Evolutionary conservation across 805 yeast genomes (phyloP).

Genomic region (Nakazawaea populi): DNA sequence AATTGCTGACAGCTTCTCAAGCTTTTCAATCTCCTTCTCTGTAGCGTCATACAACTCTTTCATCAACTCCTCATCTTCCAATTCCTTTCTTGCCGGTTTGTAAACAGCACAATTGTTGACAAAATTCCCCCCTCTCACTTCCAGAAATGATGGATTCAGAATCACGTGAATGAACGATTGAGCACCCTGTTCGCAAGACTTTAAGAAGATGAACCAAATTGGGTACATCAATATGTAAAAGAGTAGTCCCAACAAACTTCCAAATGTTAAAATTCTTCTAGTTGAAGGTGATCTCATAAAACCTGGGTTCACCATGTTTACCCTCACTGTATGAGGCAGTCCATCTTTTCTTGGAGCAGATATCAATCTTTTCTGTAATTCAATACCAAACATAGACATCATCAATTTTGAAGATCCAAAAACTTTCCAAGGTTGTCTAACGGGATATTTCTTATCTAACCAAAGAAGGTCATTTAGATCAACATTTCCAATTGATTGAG

Average conservation of each 20-base stretch:
- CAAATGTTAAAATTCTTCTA: conserved; percentile 71
- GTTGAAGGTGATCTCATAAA: conserved; percentile 84
- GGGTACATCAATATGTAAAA: conserved; percentile 69
- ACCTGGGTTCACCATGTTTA: conserved; percentile 86
- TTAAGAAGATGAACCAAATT: conserved; percentile 73
- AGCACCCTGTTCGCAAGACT: conserved; percentile 72
- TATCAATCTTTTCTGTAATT: conserved; percentile 63
- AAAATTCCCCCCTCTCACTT: conserved; percentile 59
- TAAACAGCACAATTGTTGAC: conserved; percentile 67
- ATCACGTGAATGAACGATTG: conserved; percentile 69
- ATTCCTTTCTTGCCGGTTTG: conserved; percentile 55
- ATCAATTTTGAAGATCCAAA: conserved; percentile 81
- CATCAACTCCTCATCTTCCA: conserved; percentile 56
- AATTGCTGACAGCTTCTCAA: conserved; percentile 70
- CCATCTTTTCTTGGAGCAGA: conserved; percentile 62
- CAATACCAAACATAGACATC: conserved; percentile 69
- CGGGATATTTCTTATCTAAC: conserved; percentile 53
- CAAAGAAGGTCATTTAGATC: conserved; percentile 60
- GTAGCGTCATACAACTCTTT: conserved; percentile 56
- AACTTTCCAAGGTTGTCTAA: conserved; percentile 61
- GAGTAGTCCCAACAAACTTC: conserved; percentile 55
- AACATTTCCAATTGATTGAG: conserved; percentile 68
- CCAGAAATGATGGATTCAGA: conserved; percentile 64
- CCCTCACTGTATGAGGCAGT: conserved; percentile 61
- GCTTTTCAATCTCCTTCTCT: conserved; percentile 42